Base-by-base conservation (phyloP, 345 rosid genomes). In the Turritis glabra region DNA sequence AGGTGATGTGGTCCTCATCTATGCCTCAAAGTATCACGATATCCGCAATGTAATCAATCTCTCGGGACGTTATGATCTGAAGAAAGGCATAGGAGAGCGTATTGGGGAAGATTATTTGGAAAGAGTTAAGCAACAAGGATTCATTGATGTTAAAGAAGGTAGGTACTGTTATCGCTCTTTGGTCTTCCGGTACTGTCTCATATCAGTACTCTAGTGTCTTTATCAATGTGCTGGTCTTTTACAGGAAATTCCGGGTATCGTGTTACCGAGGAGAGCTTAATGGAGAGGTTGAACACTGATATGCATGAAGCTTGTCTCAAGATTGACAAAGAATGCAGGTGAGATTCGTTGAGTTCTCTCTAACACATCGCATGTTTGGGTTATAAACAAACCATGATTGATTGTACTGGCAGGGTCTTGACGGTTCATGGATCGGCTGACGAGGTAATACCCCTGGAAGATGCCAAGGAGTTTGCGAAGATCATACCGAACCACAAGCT, bases 351-450 rank as follows among this genome's bases (percentile, higher is more conserved):
- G 54, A 21, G 54, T 48, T 48, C 6, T 21, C 52, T 47, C 5
- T 47, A 9, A 47, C 52, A 15, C 5, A n/a, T 43, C 8, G 19
- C 48, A 43, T 43, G 18, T 43, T 43, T 48, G 54, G 15, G 7
- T 4, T 48, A 21, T 1, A 10, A 48, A 48, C 15, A 48, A 48
- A 10, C 54, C 14, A 10, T 48, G 54, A 21, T 10, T 48, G 5
- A 10, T 18, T 48, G 14, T 3, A 19, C 4, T 48, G 54, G 54
- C 26, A 85, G 92, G 82, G 88, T 88, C 38, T 71, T 88, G 85
- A 88, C 93, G 14, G 80, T 90, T 60, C 91, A 90, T 38, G 96
- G 93, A 78, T 66, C 88, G 40, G 80, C 71, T 35, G 96, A 90
- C 27, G 62, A 77, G 57, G 33, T 80, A 27, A 86, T 90, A 37